Conservation (phyloP, 2,329 filamentous ascomycete species). For the Fusarium nygamai region DNA sequence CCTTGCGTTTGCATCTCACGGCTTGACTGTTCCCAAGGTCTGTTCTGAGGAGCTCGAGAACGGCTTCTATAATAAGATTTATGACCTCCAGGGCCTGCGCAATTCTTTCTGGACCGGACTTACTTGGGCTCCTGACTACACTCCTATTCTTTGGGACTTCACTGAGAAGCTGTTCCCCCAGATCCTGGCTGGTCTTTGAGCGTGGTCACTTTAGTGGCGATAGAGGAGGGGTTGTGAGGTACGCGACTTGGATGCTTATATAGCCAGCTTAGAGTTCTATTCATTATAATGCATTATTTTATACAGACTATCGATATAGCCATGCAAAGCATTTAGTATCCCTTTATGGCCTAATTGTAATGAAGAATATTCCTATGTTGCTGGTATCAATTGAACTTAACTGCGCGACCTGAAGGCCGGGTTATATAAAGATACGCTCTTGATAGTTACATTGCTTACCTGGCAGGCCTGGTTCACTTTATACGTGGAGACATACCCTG, state of each 20-base stretch:
- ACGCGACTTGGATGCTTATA: rapidly evolving
- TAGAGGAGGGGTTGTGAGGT: too few species aligned
- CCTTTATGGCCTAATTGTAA: background rate
- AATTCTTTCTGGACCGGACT: slow-evolving; percentile 52
- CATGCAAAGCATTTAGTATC: rapidly evolving
- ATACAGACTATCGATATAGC: rapidly evolving
- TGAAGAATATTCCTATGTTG: too few species aligned
- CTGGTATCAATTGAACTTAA: background rate
- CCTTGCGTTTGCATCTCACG: slow-evolving; percentile 30
- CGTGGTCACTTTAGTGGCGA: rapidly evolving
- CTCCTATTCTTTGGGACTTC: slow-evolving; percentile 39
- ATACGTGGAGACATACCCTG: background rate
- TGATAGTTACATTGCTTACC: too few species aligned
- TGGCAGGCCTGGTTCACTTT: background rate
- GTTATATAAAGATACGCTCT: rapidly evolving
- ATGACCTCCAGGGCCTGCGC: slow-evolving; percentile 47
- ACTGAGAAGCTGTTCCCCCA: slow-evolving; percentile 30
- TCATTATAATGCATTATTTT: background rate
- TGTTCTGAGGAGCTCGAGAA: slow-evolving; percentile 39
- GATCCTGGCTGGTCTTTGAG: background rate
- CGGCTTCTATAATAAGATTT: slow-evolving; percentile 49
- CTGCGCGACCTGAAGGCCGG: rapidly evolving
- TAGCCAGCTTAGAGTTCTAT: background rate
- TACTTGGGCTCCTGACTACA: slow-evolving; percentile 37
- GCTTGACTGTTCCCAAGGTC: slow-evolving; percentile 39